Conservation (phyloP, 2,329 filamentous ascomycete genomes). For the Paecilomyces fulvus region DNA sequence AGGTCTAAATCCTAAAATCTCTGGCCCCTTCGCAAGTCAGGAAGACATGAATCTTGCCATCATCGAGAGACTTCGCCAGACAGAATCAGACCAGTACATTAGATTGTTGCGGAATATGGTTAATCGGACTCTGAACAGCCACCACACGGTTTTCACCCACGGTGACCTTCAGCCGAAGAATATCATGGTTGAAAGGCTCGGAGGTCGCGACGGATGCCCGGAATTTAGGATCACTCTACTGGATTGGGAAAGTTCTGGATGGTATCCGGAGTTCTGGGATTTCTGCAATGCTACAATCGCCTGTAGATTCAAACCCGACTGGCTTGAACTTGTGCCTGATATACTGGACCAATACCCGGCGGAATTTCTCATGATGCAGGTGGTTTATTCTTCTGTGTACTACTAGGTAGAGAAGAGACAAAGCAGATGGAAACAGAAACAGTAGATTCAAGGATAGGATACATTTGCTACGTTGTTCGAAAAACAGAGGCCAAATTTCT, state of each 20-base stretch:
- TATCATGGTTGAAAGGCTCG: slow-evolving; percentile 7
- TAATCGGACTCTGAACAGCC: slow-evolving; percentile 8
- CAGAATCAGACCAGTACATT: slow-evolving; percentile 10
- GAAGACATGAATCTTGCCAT: slow-evolving; percentile 9
- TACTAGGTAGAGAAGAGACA: background rate
- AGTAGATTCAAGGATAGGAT: no score
- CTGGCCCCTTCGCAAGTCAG: slow-evolving; percentile 9
- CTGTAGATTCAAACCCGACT: slow-evolving; percentile 6
- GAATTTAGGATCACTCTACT: background rate
- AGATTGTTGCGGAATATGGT: slow-evolving; percentile 4
- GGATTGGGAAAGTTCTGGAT: slow-evolving; percentile 10
- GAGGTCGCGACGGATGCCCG: background rate
- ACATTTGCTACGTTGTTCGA: no score
- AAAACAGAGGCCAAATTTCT: no score
- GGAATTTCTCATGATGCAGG: slow-evolving; percentile 5
- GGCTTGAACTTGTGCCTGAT: slow-evolving; percentile 9
- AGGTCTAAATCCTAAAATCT: slow-evolving; percentile 6
- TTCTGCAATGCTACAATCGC: slow-evolving; percentile 10
- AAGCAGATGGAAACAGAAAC: no score
- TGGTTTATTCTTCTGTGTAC: slow-evolving; percentile 4
- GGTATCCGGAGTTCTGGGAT: slow-evolving; percentile 12
- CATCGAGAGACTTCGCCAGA: slow-evolving; percentile 5
- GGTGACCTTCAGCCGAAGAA: slow-evolving; percentile 12
- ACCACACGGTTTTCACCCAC: slow-evolving; percentile 11
- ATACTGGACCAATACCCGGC: slow-evolving; percentile 7